Conservation (phyloP, 306 rosid species). For the Cicer pinnatifidum region DNA sequence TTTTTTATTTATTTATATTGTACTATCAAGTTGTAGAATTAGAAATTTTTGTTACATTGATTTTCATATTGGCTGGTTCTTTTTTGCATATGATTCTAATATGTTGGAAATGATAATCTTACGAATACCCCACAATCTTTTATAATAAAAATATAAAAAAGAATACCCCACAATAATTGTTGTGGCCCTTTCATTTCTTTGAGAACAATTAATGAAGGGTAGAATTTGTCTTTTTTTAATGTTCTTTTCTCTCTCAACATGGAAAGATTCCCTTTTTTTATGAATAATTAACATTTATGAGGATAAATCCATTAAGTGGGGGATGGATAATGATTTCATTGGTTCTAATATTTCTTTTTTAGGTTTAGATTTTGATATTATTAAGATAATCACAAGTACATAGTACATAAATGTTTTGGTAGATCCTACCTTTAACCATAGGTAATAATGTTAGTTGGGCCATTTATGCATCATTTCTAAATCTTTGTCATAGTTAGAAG, state of each 20-base stretch:
- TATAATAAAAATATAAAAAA: too few species aligned
- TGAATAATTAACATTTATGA: constrained; percentile 42
- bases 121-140: too few species aligned
- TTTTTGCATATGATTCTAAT: constrained; percentile 1
- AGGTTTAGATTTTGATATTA: constrained; percentile 48
- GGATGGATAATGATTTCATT: constrained; percentile 46
- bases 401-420: constrained; percentile 42
- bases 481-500: constrained; percentile 77
- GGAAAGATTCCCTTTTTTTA: constrained; percentile 62
- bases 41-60: background rate
- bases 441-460: constrained; percentile 40
- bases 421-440: constrained; percentile 43
- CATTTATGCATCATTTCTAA: constrained; percentile 53
- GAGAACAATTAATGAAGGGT: background rate
- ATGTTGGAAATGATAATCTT: background rate
- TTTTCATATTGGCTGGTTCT: background rate
- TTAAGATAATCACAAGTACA: constrained; percentile 45
- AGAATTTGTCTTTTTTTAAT: constrained; percentile 57
- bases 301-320: constrained; percentile 46
- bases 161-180: constrained; percentile 7
- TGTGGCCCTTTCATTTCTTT: background rate
- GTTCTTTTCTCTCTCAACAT: constrained; percentile 59
- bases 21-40: constrained; percentile 1
- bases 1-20: too few species aligned
- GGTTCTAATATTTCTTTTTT: constrained; percentile 38